phyloP scores from a whole-genome alignment of 2,329 filamentous ascomycete species.

The Ascochyta lentis region DNA sequence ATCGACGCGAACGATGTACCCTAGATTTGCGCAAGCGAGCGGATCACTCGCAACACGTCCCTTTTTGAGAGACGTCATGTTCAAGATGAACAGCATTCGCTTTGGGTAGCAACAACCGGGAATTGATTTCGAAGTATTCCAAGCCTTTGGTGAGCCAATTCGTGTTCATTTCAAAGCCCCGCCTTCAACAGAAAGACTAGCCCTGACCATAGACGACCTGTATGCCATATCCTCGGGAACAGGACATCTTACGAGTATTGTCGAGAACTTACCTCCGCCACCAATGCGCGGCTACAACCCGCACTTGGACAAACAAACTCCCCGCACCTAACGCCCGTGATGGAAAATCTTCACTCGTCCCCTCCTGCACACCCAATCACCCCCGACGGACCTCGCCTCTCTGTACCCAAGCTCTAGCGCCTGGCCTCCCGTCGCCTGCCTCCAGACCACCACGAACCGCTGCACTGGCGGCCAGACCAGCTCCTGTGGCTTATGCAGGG shows the following conservation, averaged over 20 bases:
- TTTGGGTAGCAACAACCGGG: too few species aligned
- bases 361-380: conserved; percentile 2
- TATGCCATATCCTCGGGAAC: neutral
- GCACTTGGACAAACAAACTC: neutral
- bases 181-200: neutral
- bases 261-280: neutral
- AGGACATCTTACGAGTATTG: neutral
- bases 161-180: neutral
- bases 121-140: neutral
- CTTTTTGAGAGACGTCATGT: conserved; percentile 9
- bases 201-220: neutral
- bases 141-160: neutral
- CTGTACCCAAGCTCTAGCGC: conserved; percentile 5
- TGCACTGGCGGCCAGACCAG: neutral
- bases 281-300: neutral
- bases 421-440: conserved; percentile 3
- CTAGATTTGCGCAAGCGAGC: conserved; percentile 5
- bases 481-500: conserved; percentile 6
- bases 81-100: neutral
- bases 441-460: conserved; percentile 6
- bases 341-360: neutral
- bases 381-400: conserved; percentile 7
- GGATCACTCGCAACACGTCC: neutral
- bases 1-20: neutral
- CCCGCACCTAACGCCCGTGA: conserved; percentile 3